Evolutionary conservation across 345 rosid species (phyloP).

Genomic region (Euphorbia tirucalli): DNA sequence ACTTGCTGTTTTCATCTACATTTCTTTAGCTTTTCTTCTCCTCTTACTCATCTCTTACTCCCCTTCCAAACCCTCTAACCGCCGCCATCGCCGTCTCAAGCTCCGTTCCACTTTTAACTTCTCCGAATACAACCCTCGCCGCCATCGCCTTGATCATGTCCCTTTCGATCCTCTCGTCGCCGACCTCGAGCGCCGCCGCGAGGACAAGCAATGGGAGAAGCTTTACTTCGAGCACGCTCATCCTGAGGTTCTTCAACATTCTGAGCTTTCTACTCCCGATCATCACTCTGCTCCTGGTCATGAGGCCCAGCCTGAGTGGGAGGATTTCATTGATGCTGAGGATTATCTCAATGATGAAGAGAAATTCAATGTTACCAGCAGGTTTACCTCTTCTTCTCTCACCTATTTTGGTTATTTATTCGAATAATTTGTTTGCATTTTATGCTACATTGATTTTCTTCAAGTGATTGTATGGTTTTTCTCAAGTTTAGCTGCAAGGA

Average conservation of each 20-base stretch:
- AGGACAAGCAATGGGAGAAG: slow-evolving; percentile 87
- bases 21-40: slow-evolving; percentile 20
- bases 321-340: slow-evolving; percentile 86
- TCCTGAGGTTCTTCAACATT: slow-evolving; percentile 35
- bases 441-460: no score
- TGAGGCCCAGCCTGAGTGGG: slow-evolving; percentile 93
- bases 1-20: slow-evolving; percentile 23
- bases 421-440: not conserved
- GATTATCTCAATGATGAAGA: slow-evolving; percentile 86
- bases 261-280: not conserved
- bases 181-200: slow-evolving; percentile 67
- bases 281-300: slow-evolving; percentile 50
- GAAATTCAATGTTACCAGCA: slow-evolving; percentile 78
- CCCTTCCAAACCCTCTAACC: slow-evolving; percentile 16
- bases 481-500: not conserved
- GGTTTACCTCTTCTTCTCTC: slow-evolving; percentile 27
- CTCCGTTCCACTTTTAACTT: slow-evolving; percentile 34
- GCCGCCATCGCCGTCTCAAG: slow-evolving; percentile 31
- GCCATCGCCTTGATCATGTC: slow-evolving; percentile 44
- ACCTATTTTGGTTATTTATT: not conserved
- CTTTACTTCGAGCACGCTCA: slow-evolving; percentile 62
- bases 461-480: not conserved
- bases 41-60: slow-evolving; percentile 25
- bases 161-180: slow-evolving; percentile 78
- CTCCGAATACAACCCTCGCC: slow-evolving; percentile 9